Evolutionary conservation across 1,139 yeast species (phyloP), one percentile per base, ranked within the genome.

Genomic region (Entelexis sorbosivorans): DNA sequence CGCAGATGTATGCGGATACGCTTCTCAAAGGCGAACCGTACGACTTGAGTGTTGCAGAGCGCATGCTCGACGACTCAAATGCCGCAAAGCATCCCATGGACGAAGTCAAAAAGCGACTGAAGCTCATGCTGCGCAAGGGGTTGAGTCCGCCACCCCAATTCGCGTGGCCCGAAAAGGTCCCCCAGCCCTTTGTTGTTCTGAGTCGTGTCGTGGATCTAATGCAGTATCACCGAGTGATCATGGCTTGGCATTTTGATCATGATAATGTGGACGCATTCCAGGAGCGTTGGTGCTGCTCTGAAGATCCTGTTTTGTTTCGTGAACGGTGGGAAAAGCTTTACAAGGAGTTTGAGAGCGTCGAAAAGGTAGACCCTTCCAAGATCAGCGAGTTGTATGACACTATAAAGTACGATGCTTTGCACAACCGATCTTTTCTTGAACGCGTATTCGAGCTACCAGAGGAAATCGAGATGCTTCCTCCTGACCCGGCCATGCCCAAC

Each of bases 11-110:
- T 70, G 81, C 96, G 0, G 75, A 78, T 60, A 83, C 97, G 0
- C 77, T 91, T 56, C 74, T 89, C 56, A 88, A 87, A 31, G 77
- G 78, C 38, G 20, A 35, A 28, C 82, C 79, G 53, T 72, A 88
- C 38, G 91, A 83, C 60, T 72, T 91, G 51, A 79, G 81, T 52
- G 83, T 91, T 32, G 74, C 97, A 56, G 93, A 91, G 66, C 96
- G 91, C 68, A 72, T 93, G 52, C 73, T 93, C 50, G 99, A 93
- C 67, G 98, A 93, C 67, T 84, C 95, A 35, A 93, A 93, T 66
- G 99, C 99, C 1, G 99, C 99, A 2, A 93, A 93, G 64, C 97
- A 88, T 65, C 72, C 88, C 49, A 91, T 89, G 97, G 99, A 93
- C 64, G 86, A 88, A 64, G 99, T 93, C 38, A 93, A 93, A 68